Evolutionary conservation across 169 alveolate genomes (phyloP).

Genomic region (Plasmodium gaboni): DNA sequence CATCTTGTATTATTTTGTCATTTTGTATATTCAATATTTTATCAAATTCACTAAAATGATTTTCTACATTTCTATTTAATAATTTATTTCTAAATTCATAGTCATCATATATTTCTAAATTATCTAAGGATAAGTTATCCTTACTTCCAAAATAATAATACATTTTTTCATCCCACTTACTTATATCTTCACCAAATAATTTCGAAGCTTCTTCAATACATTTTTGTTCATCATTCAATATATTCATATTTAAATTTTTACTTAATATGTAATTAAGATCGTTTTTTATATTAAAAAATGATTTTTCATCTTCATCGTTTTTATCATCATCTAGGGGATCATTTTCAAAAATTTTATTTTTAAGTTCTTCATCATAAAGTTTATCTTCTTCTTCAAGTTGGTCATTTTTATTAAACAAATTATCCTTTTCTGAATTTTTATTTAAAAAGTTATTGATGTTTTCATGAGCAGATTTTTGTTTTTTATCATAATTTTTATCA

Average conservation of each 20-base stretch:
- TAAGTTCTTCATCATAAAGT: not conserved
- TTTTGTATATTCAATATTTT: constrained; percentile 17
- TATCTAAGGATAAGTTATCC: constrained; percentile 36
- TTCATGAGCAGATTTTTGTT: not conserved
- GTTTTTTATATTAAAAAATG: constrained; percentile 30
- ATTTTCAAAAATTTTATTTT: not conserved
- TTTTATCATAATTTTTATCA: not conserved
- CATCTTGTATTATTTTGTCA: constrained; percentile 5
- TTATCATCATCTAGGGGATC: not conserved
- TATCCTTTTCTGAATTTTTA: not conserved
- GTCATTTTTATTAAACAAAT: not conserved
- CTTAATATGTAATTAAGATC: constrained; percentile 32
- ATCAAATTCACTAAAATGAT: constrained; percentile 37
- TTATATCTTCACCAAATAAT: constrained; percentile 69
- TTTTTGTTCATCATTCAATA: constrained; percentile 26
- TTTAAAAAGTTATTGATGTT: not conserved
- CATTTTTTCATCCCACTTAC: constrained; percentile 73
- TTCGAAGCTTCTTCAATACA: constrained; percentile 72
- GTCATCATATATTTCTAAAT: constrained; percentile 44
- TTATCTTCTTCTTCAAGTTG: not conserved
- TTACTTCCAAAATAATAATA: constrained; percentile 61
- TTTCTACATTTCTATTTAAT: not conserved
- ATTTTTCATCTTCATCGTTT: not conserved
- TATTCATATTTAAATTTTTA: constrained; percentile 44
- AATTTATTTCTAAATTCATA: constrained; percentile 35